Evolutionary conservation across 2,329 filamentous ascomycete genomes (phyloP), one percentile per base, ranked within the genome.

Genomic region (Penicillium sp.): DNA sequence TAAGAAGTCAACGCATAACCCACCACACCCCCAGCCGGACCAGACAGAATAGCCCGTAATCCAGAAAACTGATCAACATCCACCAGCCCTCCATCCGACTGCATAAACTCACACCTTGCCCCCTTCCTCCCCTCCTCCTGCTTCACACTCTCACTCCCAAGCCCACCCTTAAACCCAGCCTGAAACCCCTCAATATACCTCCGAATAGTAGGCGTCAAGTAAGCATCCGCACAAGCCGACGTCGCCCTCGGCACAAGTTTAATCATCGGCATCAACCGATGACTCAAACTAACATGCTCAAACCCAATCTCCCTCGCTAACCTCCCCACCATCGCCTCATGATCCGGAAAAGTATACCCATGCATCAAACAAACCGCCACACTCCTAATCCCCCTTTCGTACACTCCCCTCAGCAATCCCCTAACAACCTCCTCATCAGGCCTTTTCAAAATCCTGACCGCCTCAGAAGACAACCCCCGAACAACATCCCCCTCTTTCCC

Each of bases 281-380:
- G 88, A 60, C 88, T 91, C 28, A 93, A 79, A 52, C 89, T 92
- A 58, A 96, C 87, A 71, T 96, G 91, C 52, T 84, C 75, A 67
- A 95, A 94, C 1, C 92, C 92, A 60, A 96, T 87, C 14, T 94
- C 88, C 54, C 79, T 81, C 1, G 92, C 92, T 44, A 96, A 77
- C 60, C 80, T 83, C 14, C 91, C 91, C 9, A 96, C 81, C 37
- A 91, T 68, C 1, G 87, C 86, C 70, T 97, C 92, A 64, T 97
- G 92, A 46, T 89, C 85, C 1, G 91, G 91, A 67, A 91, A 97
- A 0, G 91, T 96, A 69, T 96, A 97, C 4, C 89, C 89, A 69
- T 97, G 92, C 87, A 96, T 92, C 55, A 97, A 76, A 65, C 91
- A 95, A 1, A 97, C 91, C 3, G 92, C 92, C 62, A 97, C 87